These are phyloP conservation scores for Erythrobasidium hasegawianum DNA, from an alignment of 1,284 basidiomycete species.

Conservation along the genomic window DNA sequence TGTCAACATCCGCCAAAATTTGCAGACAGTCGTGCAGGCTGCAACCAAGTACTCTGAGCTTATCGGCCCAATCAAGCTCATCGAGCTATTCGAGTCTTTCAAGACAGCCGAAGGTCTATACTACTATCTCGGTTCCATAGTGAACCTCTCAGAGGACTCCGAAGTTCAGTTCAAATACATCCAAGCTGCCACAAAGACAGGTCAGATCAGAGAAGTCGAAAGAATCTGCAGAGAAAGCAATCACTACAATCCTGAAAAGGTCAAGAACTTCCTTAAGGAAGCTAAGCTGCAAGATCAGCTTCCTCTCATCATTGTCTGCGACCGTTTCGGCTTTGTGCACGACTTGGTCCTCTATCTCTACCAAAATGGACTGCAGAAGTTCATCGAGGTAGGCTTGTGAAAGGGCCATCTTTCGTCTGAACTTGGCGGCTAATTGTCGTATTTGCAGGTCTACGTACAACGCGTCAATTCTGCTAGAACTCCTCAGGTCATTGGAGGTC, in stretches of 20 bases:
- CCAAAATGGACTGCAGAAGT: conserved; percentile 93
- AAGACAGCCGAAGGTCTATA: conserved; percentile 98
- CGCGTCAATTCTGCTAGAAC: conserved; percentile 95
- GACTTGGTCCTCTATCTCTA: conserved; percentile 98
- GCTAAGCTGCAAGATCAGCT: conserved; percentile 95
- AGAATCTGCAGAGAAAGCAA: conserved; percentile 98
- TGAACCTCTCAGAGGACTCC: conserved; percentile 91
- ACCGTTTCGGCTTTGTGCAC: conserved; percentile 99
- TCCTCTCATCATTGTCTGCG: conserved; percentile 99
- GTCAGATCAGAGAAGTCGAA: conserved; percentile 98
- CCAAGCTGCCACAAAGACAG: conserved; percentile 95
- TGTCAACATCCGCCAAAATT: conserved; percentile 95
- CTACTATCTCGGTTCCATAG: conserved; percentile 95
- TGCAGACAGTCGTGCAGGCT: conserved; percentile 95
- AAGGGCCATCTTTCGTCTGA: not conserved
- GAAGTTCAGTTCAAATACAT: conserved; percentile 99
- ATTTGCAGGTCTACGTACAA: conserved; percentile 87
- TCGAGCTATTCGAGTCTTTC: conserved; percentile 98
- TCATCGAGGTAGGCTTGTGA: conserved; percentile 69
- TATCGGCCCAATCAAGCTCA: conserved; percentile 91
- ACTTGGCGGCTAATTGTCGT: no score
- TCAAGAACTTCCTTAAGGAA: conserved; percentile 98
- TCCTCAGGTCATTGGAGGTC: conserved; percentile 95
- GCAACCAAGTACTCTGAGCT: conserved; percentile 99
- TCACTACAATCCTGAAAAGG: conserved; percentile 97